Evolutionary conservation across 257 asterid genomes (phyloP).

Genomic region (Vinca minor): DNA sequence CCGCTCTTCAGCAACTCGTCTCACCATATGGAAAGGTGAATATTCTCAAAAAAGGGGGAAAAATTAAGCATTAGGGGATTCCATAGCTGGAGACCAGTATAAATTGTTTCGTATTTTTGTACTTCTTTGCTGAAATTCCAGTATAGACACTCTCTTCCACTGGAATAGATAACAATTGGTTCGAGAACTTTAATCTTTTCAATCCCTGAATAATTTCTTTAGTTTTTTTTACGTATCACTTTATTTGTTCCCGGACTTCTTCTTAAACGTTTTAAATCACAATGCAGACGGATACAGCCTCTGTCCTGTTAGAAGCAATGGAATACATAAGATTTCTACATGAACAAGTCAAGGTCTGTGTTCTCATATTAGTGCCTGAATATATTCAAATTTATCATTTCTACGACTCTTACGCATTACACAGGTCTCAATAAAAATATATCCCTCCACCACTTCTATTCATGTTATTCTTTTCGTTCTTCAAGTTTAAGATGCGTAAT

Average conservation of each 20-base stretch:
- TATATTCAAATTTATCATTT: not conserved
- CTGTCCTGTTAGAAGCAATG: conserved; percentile 80
- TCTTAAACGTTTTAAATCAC: conserved; percentile 2
- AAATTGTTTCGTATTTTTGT: not conserved
- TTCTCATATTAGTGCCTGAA: not conserved
- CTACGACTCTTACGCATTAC: not conserved
- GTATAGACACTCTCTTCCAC: not conserved
- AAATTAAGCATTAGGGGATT: not conserved
- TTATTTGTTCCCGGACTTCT: not conserved
- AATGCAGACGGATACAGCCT: conserved; percentile 80
- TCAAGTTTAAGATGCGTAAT: not conserved
- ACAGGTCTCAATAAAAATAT: not conserved
- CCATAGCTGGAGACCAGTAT: not conserved
- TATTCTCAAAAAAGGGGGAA: not conserved
- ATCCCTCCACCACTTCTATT: not conserved
- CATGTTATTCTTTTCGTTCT: not conserved
- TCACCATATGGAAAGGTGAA: conserved; percentile 91
- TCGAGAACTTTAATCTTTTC: too few species aligned
- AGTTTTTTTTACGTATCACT: not conserved
- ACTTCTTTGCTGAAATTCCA: not conserved
- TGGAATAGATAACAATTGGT: not conserved
- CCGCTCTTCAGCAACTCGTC: conserved; percentile 88
- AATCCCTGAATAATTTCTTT: not conserved
- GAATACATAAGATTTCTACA: conserved; percentile 85
- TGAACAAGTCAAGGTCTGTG: conserved; percentile 76